Percentiles rank a stretch among this genome's conserved stretches.
Conservation (phyloP, 1,139 yeast species). For the Zygosaccharomyces pseudobailii region DNA sequence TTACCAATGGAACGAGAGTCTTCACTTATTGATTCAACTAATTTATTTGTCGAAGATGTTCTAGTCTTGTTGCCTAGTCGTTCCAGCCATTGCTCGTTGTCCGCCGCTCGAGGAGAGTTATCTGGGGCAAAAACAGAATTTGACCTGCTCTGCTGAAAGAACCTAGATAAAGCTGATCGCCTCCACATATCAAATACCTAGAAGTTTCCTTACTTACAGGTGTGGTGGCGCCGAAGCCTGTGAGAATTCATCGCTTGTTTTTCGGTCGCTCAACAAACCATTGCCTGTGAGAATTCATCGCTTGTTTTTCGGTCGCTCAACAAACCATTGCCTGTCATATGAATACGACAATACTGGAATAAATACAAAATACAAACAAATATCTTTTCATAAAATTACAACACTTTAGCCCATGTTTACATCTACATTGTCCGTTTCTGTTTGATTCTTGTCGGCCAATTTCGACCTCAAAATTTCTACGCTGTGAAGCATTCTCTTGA, state of each 20-base stretch:
- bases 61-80: conserved; percentile 16
- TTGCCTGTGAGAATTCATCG: neutral
- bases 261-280: no score
- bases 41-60: neutral
- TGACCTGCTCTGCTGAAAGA: conserved; percentile 2
- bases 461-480: conserved; percentile 15
- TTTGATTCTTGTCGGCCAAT: conserved; percentile 1
- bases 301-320: neutral
- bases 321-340: neutral
- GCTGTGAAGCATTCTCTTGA: conserved; percentile 27
- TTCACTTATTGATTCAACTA: conserved; percentile 5
- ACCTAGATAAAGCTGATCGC: neutral
- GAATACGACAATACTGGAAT: neutral
- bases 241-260: no score
- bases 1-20: conserved; percentile 6
- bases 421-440: neutral
- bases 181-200: neutral
- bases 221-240: neutral
- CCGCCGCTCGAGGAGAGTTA: conserved; percentile 44
- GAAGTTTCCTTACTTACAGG: neutral
- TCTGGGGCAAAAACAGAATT: conserved; percentile 34
- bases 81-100: conserved; percentile 45
- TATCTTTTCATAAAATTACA: no score
- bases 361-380: no score
- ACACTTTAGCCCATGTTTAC: neutral